These are phyloP conservation scores for Elaeis guineensis DNA, from an alignment of 176 grass and related monocot genomes.

Conservation along the genomic window DNA sequence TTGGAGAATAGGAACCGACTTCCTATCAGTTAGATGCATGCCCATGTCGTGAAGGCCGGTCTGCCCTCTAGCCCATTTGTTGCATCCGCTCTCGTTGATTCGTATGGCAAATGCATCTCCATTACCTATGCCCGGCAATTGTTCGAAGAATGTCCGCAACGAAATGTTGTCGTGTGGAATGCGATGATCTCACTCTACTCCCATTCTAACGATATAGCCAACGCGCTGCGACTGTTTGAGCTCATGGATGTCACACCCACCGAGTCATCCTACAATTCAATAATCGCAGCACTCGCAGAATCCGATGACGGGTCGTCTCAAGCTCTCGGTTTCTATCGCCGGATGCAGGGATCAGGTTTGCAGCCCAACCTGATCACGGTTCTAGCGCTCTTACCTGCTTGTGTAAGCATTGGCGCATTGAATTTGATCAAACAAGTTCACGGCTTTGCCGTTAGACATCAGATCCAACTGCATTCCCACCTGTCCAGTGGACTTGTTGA, in stretches of 20 bases:
- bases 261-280: constrained; percentile 42
- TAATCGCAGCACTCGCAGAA: constrained; percentile 33
- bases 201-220: constrained; percentile 22
- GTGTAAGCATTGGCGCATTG: constrained; percentile 18
- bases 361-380: constrained; percentile 40
- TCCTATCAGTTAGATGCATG: constrained; percentile 21
- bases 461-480: constrained; percentile 22
- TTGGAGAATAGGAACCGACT: too few species aligned
- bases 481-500: constrained; percentile 52
- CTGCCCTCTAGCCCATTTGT: constrained; percentile 34
- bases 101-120: constrained; percentile 27
- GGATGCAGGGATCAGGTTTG: constrained; percentile 31
- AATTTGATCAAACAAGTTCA: constrained; percentile 47
- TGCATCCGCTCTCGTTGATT: constrained; percentile 41
- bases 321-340: constrained; percentile 41
- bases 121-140: constrained; percentile 27
- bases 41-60: constrained; percentile 31
- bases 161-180: constrained; percentile 57
- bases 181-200: constrained; percentile 44
- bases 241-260: constrained; percentile 42
- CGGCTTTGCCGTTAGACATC: constrained; percentile 35
- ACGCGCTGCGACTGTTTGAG: constrained; percentile 17
- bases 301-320: constrained; percentile 16
- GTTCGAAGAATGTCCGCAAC: constrained; percentile 58
- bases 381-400: constrained; percentile 34